Evolutionary conservation across 139 green algal genomes (phyloP).

Genomic region (Asterochloris sp.): DNA sequence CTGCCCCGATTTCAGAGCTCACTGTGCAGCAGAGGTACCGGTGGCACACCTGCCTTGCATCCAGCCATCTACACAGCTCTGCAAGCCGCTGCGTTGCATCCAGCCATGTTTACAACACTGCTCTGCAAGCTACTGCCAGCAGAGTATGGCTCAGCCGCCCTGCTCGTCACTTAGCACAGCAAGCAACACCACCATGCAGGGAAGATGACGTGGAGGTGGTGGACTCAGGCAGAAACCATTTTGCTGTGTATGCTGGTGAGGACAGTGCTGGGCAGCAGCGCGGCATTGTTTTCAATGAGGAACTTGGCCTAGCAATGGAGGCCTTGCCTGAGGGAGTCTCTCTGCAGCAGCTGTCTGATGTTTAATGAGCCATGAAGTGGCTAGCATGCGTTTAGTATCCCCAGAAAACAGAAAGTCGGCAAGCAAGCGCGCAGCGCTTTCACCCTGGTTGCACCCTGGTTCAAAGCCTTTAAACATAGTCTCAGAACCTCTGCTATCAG

Average conservation of each 20-base stretch:
- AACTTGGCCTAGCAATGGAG: constrained; percentile 68
- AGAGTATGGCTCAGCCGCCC: background rate
- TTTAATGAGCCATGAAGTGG: constrained; percentile 41
- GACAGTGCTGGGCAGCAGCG: constrained; percentile 36
- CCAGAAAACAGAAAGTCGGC: too few species aligned
- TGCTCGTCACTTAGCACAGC: background rate
- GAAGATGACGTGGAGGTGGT: constrained; percentile 61
- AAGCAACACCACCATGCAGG: constrained; percentile 6
- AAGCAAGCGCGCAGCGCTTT: too few species aligned
- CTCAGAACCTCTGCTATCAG: too few species aligned
- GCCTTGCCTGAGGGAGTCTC: constrained; percentile 47
- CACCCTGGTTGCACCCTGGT: too few species aligned
- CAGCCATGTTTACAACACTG: background rate
- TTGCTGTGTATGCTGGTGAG: constrained; percentile 62
- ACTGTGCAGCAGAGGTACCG: background rate
- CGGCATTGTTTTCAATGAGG: constrained; percentile 37
- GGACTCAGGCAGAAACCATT: constrained; percentile 43
- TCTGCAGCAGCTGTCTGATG: constrained; percentile 62
- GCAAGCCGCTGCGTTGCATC: background rate
- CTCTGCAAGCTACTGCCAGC: background rate
- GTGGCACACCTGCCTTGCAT: background rate
- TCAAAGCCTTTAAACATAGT: too few species aligned
- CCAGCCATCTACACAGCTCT: too few species aligned
- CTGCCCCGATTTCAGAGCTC: background rate
- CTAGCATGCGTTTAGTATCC: too few species aligned